phyloP scores from a whole-genome alignment of 2,329 filamentous ascomycete species.

The Scedosporium apiospermum region DNA sequence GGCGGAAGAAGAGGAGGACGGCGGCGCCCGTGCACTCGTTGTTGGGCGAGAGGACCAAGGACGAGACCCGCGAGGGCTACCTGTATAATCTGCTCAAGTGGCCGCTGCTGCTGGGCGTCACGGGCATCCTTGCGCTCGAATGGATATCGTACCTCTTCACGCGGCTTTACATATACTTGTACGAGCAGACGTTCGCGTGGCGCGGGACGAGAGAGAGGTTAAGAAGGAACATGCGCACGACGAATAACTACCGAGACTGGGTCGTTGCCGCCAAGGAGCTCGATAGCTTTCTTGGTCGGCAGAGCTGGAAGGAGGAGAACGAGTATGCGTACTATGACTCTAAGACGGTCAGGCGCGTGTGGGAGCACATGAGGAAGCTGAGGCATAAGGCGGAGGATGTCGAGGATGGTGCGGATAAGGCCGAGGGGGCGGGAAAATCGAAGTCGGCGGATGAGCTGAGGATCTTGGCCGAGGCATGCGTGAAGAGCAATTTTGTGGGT shows the following conservation, averaged over 20 bases:
- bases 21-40: conserved; percentile 18
- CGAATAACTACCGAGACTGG: conserved; percentile 77
- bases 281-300: conserved; percentile 72
- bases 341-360: conserved; percentile 68
- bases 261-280: conserved; percentile 67
- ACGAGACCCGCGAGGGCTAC: conserved; percentile 91
- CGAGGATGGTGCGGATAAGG: conserved; percentile 23
- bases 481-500: conserved; percentile 96
- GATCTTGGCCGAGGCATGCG: conserved; percentile 73
- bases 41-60: conserved; percentile 55
- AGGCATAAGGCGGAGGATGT: conserved; percentile 48
- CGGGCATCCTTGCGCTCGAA: conserved; percentile 9
- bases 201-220: conserved; percentile 66
- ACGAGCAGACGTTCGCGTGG: conserved; percentile 90
- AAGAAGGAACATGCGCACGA: conserved; percentile 59
- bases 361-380: conserved; percentile 61
- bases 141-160: conserved; percentile 65
- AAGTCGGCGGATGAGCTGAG: conserved; percentile 60
- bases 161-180: conserved; percentile 79
- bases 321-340: conserved; percentile 81
- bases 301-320: conserved; percentile 69
- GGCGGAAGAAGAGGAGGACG: conserved; percentile 22
- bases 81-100: conserved; percentile 85
- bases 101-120: conserved; percentile 66
- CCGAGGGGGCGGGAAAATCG: conserved; percentile 33